These are phyloP conservation scores for Sporothrix brunneoviolacea DNA, from an alignment of 2,329 filamentous ascomycete genomes.

Conservation along the genomic window DNA sequence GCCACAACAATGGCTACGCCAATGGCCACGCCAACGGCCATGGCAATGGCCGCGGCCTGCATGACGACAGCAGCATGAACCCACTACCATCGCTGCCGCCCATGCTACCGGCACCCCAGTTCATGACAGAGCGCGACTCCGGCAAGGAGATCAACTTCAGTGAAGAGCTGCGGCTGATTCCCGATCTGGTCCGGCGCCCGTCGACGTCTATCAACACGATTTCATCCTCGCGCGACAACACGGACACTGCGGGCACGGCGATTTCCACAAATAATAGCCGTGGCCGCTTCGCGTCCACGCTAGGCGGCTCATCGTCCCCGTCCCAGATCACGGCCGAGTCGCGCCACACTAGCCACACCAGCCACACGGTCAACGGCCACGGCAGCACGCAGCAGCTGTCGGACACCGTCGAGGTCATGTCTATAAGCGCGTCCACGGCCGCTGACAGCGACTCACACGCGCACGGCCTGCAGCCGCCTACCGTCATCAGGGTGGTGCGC, in stretches of 20 bases:
- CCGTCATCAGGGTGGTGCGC: slow-evolving; percentile 36
- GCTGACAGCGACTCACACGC: slow-evolving; percentile 23
- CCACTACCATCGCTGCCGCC: slow-evolving; percentile 16
- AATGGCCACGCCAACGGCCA: not conserved
- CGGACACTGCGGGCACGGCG: slow-evolving; percentile 13
- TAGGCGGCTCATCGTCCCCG: slow-evolving; percentile 9
- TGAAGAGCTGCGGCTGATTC: slow-evolving; percentile 17
- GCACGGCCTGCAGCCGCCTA: slow-evolving; percentile 25
- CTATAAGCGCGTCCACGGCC: slow-evolving; percentile 14
- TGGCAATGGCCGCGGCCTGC: slow-evolving; percentile 4
- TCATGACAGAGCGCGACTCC: slow-evolving; percentile 18
- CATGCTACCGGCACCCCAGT: slow-evolving; percentile 13
- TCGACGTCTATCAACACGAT: slow-evolving; percentile 24
- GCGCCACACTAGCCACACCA: slow-evolving; percentile 6
- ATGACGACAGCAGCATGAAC: slow-evolving; percentile 14
- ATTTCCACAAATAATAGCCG: not conserved
- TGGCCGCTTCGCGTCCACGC: slow-evolving; percentile 13
- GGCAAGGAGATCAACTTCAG: slow-evolving; percentile 15
- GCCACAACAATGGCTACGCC: too few species aligned
- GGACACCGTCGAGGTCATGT: slow-evolving; percentile 17
- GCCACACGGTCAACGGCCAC: not conserved
- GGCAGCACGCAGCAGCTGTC: slow-evolving; percentile 7
- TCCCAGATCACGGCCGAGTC: slow-evolving; percentile 14
- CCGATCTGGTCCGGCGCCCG: slow-evolving; percentile 19
- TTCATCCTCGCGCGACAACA: slow-evolving; percentile 14